Evolutionary conservation across 2,329 filamentous ascomycete species (phyloP).

Genomic region (Fusarium cicatricum): DNA sequence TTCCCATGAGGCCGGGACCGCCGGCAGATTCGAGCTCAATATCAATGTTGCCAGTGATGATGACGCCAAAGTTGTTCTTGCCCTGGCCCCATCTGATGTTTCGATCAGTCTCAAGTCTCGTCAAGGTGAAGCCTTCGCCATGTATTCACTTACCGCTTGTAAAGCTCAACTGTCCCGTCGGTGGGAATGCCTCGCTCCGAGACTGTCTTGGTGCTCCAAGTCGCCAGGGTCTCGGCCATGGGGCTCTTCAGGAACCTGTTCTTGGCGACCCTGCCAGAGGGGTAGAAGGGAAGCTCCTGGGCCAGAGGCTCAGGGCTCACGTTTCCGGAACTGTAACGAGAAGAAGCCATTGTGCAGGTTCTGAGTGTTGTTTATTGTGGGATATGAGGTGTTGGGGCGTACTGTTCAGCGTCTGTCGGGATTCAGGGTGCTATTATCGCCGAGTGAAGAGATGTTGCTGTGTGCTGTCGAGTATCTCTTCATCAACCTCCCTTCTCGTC

Average conservation of each 20-base stretch:
- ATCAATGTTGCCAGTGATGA: slow-evolving; percentile 72
- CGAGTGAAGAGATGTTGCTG: neutral
- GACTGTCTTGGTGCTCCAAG: slow-evolving; percentile 63
- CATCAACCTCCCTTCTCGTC: neutral
- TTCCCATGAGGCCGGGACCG: slow-evolving; percentile 63
- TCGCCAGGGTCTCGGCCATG: slow-evolving; percentile 71
- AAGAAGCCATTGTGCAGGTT: slow-evolving; percentile 15
- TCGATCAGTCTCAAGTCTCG: slow-evolving; percentile 1
- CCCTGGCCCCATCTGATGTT: slow-evolving; percentile 50
- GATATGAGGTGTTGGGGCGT: neutral
- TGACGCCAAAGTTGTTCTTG: slow-evolving; percentile 62
- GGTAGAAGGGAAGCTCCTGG: slow-evolving; percentile 55
- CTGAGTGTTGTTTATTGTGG: neutral
- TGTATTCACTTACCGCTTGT: slow-evolving; percentile 59
- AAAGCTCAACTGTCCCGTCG: slow-evolving; percentile 59
- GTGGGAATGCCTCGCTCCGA: slow-evolving; percentile 56
- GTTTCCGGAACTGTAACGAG: slow-evolving; percentile 30
- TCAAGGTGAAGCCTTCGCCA: accelerated
- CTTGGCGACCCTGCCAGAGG: slow-evolving; percentile 58
- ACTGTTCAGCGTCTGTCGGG: neutral
- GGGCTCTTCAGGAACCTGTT: slow-evolving; percentile 73
- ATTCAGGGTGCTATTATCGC: neutral
- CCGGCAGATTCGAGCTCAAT: slow-evolving; percentile 68
- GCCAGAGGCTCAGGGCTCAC: slow-evolving; percentile 45
- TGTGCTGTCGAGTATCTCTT: neutral